A percentile compares a stretch with the other conserved stretches of the same genome.
Evolutionary conservation across 2,329 filamentous ascomycete genomes (phyloP).

Genomic region (Periconia digitata): DNA sequence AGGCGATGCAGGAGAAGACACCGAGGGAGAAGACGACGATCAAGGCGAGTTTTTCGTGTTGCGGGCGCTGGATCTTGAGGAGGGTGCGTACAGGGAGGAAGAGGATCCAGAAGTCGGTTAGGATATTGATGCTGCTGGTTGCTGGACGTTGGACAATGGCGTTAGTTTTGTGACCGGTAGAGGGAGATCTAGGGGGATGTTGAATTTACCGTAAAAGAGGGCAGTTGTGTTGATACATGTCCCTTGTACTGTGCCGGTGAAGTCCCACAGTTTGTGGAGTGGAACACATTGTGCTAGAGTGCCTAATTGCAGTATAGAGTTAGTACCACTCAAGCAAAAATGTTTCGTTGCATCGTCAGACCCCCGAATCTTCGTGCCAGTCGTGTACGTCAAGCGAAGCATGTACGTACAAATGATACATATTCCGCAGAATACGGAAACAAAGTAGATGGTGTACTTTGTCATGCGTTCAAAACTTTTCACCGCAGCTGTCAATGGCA

Average conservation of each 20-base stretch:
- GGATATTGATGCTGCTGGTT: slow-evolving; percentile 75
- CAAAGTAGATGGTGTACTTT: slow-evolving; percentile 27
- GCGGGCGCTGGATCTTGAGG: slow-evolving; percentile 78
- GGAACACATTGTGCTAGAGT: slow-evolving; percentile 34
- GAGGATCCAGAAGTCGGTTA: slow-evolving; percentile 83
- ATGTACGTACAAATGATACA: slow-evolving; percentile 31
- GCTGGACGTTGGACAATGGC: slow-evolving; percentile 7
- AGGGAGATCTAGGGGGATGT: neutral
- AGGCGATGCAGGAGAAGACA: slow-evolving; percentile 83
- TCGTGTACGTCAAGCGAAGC: too few species aligned
- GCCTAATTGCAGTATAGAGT: too few species aligned
- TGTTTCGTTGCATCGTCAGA: too few species aligned
- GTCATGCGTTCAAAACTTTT: slow-evolving; percentile 22
- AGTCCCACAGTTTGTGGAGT: slow-evolving; percentile 37
- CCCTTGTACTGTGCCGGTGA: slow-evolving; percentile 25
- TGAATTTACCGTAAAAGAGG: slow-evolving; percentile 36
- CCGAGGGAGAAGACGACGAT: slow-evolving; percentile 81
- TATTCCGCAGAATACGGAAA: slow-evolving; percentile 25
- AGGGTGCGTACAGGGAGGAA: slow-evolving; percentile 82
- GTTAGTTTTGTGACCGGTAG: neutral
- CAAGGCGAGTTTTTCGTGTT: slow-evolving; percentile 80
- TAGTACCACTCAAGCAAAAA: too few species aligned
- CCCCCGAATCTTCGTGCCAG: too few species aligned
- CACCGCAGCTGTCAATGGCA: slow-evolving; percentile 18
- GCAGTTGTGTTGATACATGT: slow-evolving; percentile 37